Evolutionary conservation across 495 filamentous ascomycete species (phyloP).

Genomic region (Recurvomyces mirabilis): DNA sequence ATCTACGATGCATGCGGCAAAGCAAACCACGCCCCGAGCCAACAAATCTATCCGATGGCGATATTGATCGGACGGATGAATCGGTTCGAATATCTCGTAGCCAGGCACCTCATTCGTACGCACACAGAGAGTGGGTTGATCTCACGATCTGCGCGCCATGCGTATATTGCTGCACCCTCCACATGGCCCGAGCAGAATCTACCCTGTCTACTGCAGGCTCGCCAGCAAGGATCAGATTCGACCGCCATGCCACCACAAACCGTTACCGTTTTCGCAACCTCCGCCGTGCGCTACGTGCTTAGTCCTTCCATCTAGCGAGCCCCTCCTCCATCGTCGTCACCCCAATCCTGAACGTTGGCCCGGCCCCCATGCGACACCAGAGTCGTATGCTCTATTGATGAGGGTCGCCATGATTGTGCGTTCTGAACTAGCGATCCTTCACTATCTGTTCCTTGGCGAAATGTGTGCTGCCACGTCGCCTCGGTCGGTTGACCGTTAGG

Average conservation of each 20-base stretch:
- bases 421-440: too few species aligned
- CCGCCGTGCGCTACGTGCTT: neutral
- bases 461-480: too few species aligned
- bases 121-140: neutral
- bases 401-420: too few species aligned
- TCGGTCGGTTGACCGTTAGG: too few species aligned
- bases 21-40: too few species aligned
- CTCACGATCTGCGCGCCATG: neutral
- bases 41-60: too few species aligned
- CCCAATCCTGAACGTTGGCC: neutral
- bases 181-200: neutral
- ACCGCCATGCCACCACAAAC: constrained; percentile 4
- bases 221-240: neutral
- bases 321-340: neutral
- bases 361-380: neutral
- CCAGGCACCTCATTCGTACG: neutral
- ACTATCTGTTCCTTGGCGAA: too few species aligned
- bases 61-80: too few species aligned
- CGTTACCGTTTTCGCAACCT: constrained; percentile 1
- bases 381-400: neutral
- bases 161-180: neutral
- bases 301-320: neutral
- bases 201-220: neutral
- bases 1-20: too few species aligned
- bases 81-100: neutral